Base-by-base conservation (phyloP, 805 yeast species). In the Dipodascopsis uninucleata region DNA sequence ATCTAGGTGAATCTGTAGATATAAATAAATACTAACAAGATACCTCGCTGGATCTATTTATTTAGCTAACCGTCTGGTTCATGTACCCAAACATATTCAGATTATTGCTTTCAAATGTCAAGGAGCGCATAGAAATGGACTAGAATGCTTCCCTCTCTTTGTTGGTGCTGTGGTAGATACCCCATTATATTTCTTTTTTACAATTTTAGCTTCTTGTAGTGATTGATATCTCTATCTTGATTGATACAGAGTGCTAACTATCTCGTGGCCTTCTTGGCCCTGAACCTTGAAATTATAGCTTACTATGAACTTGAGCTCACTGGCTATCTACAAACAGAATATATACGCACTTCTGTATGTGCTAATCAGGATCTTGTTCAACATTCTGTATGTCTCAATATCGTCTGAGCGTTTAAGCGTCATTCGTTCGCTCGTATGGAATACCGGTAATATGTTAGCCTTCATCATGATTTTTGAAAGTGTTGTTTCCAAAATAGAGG, bases 81-180 rank as follows among this genome's bases (percentile, higher is more conserved):
- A 37, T 3, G 33, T 46, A 1, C 46, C 50, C 18, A 21, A 10
- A 20, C 9, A 12, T 4, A 31, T 46, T n/a, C 45, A 31, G 12
- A 16, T 20, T 4, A 26, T 41, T 17, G 52, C 44, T 9, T 14
- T 29, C n/a, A 47, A 39, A 35, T 38, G 48, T 18, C 45, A 43
- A 36, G 48, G 49, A 2, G 43, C 52, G 2, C 52, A 47, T 22
- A 21, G 37, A 5, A 47, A 43, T 28, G 43, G 45, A 2, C 48
- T 39, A n/a, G 52, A 47, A 26, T 42, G 47, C 24, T 43, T 47
- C 37, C 52, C 48, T 5, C 28, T 47, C 3, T 36, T 47, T 16
- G 48, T 43, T 10, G 52, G 42, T 10, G 48, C 48, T 14, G 45
- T 43, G n/a, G 52, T 43, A 22, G n/a, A n/a, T n/a, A n/a, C n/a